Percentiles rank a stretch among this genome's conserved stretches.
Evolutionary conservation across 2,329 filamentous ascomycete species (phyloP).

Genomic region (Cordyceps farinosa): DNA sequence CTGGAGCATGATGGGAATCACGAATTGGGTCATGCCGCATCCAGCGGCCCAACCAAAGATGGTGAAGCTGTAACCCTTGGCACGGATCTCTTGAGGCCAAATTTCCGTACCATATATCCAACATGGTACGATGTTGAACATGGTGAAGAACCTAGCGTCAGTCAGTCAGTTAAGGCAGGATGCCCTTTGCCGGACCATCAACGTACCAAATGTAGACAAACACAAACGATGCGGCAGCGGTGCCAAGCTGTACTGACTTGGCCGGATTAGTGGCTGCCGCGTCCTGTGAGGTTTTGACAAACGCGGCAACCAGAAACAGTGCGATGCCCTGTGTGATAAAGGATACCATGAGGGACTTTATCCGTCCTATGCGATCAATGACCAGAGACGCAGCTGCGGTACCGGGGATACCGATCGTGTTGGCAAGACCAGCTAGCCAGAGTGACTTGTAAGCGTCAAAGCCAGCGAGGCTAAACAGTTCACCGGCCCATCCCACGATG

Average conservation of each 20-base stretch:
- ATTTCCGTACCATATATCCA: constrained; percentile 48
- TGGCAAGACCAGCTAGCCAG: constrained; percentile 47
- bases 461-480: constrained; percentile 24
- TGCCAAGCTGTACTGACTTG: constrained; percentile 22
- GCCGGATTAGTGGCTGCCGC: constrained; percentile 12
- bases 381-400: constrained; percentile 50
- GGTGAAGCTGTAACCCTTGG: constrained; percentile 57
- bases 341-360: constrained; percentile 27
- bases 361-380: constrained; percentile 46
- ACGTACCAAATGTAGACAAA: constrained; percentile 27
- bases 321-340: constrained; percentile 29
- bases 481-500: constrained; percentile 35
- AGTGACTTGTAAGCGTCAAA: constrained; percentile 26
- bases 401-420: constrained; percentile 49
- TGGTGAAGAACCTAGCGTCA: constrained; percentile 27
- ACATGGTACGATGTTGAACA: constrained; percentile 33
- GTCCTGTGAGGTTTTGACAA: constrained; percentile 30
- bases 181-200: too few relatives aligned
- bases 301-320: constrained; percentile 30
- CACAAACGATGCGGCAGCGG: constrained; percentile 25
- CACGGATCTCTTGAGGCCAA: constrained; percentile 52
- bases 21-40: constrained; percentile 50
- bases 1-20: constrained; percentile 51
- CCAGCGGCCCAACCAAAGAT: constrained; percentile 59
- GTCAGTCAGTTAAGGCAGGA: not conserved